A percentile compares a stretch with the other conserved stretches of the same genome.
phyloP scores from a whole-genome alignment of 1,284 basidiomycete species.

The Irpex sp. region DNA sequence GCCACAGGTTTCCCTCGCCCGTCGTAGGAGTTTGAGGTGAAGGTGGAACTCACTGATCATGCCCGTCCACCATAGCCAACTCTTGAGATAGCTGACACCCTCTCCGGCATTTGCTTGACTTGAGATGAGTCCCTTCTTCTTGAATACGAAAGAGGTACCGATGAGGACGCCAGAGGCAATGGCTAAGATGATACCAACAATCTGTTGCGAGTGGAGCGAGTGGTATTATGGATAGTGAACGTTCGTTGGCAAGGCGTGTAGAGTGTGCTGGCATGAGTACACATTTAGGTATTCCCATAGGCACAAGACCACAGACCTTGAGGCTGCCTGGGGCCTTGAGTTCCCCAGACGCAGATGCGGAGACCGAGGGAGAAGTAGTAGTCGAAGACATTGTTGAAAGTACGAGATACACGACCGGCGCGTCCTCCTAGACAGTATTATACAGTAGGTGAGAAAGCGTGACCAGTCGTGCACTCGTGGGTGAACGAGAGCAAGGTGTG shows the following conservation, averaged over 20 bases:
- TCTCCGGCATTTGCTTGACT: constrained; percentile 83
- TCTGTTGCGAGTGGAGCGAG: constrained; percentile 28
- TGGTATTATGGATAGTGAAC: too few species aligned
- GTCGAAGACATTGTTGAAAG: constrained; percentile 30
- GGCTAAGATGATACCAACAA: constrained; percentile 80
- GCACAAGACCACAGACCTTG: constrained; percentile 35
- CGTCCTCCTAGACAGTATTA: neutral
- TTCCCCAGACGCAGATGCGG: constrained; percentile 32
- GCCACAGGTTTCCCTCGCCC: neutral
- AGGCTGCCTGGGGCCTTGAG: constrained; percentile 33
- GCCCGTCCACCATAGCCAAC: constrained; percentile 13
- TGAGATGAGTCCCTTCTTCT: constrained; percentile 87
- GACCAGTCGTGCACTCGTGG: neutral
- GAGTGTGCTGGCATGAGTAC: too few species aligned
- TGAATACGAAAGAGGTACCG: constrained; percentile 91
- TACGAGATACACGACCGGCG: neutral
- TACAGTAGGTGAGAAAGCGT: neutral
- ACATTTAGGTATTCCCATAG: too few species aligned
- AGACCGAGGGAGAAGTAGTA: constrained; percentile 16
- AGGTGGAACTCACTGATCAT: constrained; percentile 49
- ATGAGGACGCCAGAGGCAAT: constrained; percentile 86
- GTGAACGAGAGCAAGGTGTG: neutral
- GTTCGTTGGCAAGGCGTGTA: too few species aligned
- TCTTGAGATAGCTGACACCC: constrained; percentile 91
- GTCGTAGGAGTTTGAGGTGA: neutral